Evolutionary conservation across 176 grass and related monocot genomes (phyloP).

Genomic region (Phoenix roebelenii): DNA sequence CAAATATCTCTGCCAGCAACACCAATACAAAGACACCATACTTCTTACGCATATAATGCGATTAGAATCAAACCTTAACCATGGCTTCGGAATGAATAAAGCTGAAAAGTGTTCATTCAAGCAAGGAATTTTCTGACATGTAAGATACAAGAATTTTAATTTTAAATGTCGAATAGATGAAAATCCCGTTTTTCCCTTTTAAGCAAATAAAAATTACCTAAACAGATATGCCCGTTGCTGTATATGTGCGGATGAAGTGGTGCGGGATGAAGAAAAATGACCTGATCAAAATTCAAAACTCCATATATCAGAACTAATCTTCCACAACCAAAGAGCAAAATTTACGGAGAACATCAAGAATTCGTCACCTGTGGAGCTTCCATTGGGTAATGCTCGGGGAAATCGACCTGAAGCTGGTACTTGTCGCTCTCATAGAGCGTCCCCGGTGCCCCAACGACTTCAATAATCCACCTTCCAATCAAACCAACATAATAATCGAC

Average conservation of each 20-base stretch:
- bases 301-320: conserved; percentile 1
- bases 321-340: neutral
- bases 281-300: conserved; percentile 26
- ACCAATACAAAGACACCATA: too few species aligned
- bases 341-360: neutral
- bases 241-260: conserved; percentile 90
- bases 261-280: conserved; percentile 83
- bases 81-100: too few species aligned
- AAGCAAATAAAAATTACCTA: conserved; percentile 43
- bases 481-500: too few species aligned
- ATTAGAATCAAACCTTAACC: too few species aligned
- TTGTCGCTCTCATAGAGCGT: conserved; percentile 63
- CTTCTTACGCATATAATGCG: too few species aligned
- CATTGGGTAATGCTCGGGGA: conserved; percentile 95
- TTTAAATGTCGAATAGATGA: too few species aligned
- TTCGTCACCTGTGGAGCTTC: conserved; percentile 72
- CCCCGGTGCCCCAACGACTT: conserved; percentile 55
- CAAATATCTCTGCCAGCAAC: too few species aligned
- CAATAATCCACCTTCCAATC: conserved; percentile 63
- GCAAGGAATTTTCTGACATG: too few species aligned
- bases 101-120: too few species aligned
- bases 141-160: too few species aligned
- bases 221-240: conserved; percentile 91
- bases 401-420: conserved; percentile 85
- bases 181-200: too few species aligned